Evolutionary conservation across 306 rosid species (phyloP).

Genomic region (Trifolium pratense): DNA sequence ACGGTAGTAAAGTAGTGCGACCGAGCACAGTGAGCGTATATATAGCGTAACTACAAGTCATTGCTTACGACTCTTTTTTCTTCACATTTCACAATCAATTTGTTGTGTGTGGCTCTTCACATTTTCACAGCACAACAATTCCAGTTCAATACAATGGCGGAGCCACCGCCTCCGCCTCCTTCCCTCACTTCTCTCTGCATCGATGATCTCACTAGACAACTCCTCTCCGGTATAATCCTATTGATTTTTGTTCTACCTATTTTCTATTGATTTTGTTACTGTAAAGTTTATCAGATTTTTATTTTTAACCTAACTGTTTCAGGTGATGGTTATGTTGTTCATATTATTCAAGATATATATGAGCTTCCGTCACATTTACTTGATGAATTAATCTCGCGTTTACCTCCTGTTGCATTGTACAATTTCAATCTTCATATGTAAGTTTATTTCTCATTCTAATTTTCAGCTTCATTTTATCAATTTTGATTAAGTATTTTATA

Average conservation of each 20-base stretch:
- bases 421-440: constrained; percentile 60
- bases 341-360: constrained; percentile 41
- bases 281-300: background rate
- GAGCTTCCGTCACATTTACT: constrained; percentile 62
- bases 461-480: no score
- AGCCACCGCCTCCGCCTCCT: constrained; percentile 39
- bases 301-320: constrained; percentile 39
- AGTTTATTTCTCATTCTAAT: constrained; percentile 8
- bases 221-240: constrained; percentile 44
- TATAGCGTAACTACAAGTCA: background rate
- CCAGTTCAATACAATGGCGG: constrained; percentile 40
- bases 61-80: background rate
- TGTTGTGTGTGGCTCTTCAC: background rate
- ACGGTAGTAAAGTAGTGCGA: background rate
- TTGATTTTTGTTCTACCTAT: background rate
- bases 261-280: background rate
- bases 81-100: no score
- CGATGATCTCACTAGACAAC: constrained; percentile 46
- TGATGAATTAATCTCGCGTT: constrained; percentile 49
- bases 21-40: background rate
- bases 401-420: constrained; percentile 62
- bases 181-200: constrained; percentile 66
- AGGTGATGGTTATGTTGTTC: constrained; percentile 55
- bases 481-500: background rate
- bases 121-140: background rate